A percentile compares a stretch with the other conserved stretches of the same genome.
These are phyloP conservation scores for Chaetomiaceae sp. DNA, from an alignment of 2,329 filamentous ascomycete genomes.

Conservation along the genomic window DNA sequence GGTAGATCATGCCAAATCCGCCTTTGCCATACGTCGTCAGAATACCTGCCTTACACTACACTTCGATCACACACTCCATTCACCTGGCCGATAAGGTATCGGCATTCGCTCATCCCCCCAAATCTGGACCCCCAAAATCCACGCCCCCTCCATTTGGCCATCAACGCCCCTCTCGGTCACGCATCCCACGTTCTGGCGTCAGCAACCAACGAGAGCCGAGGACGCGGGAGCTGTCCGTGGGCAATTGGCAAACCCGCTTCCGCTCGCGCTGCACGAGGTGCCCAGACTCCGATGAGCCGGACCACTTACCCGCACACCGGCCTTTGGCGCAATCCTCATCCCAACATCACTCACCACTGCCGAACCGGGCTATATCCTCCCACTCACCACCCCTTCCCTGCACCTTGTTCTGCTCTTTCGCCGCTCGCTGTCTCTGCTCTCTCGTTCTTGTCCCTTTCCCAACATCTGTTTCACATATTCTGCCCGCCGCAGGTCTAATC, in stretches of 20 bases:
- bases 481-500: constrained; percentile 14
- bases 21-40: background rate
- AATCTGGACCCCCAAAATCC: constrained; percentile 20
- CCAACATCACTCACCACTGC: constrained; percentile 4
- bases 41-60: background rate
- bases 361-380: constrained; percentile 8
- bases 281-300: constrained; percentile 31
- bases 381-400: constrained; percentile 7
- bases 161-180: constrained; percentile 22
- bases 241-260: constrained; percentile 18
- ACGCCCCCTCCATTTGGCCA: constrained; percentile 23
- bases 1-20: constrained; percentile 16
- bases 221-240: constrained; percentile 8
- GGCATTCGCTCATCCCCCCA: constrained; percentile 22
- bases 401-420: background rate
- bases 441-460: constrained; percentile 4
- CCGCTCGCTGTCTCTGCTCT: constrained; percentile 12
- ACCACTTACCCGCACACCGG: constrained; percentile 28
- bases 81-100: constrained; percentile 6
- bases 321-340: constrained; percentile 14
- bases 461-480: constrained; percentile 1
- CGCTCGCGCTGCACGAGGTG: constrained; percentile 25
- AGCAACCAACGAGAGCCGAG: constrained; percentile 18
- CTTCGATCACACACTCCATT: background rate
- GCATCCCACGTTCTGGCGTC: constrained; percentile 26